phyloP scores from a whole-genome alignment of 305 asterid genomes.

The Fraxinus baroniana region DNA sequence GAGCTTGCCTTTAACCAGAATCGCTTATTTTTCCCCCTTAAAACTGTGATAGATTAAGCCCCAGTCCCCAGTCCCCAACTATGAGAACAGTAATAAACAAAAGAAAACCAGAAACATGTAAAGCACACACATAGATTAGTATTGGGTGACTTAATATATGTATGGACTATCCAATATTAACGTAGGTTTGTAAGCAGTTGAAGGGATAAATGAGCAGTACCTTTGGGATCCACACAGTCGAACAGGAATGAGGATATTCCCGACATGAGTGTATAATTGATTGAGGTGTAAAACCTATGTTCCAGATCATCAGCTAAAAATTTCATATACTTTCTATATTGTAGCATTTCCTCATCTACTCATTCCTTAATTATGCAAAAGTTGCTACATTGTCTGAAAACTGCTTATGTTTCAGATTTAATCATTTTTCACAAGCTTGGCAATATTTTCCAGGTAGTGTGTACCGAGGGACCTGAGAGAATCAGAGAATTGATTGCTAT shows the following conservation, averaged over 20 bases:
- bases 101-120: neutral
- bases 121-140: neutral
- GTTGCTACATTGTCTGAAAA: neutral
- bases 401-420: conserved; percentile 5
- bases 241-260: neutral
- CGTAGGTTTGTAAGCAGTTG: neutral
- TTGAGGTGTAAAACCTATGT: neutral
- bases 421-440: conserved; percentile 18
- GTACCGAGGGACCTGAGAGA: conserved; percentile 99
- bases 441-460: conserved; percentile 67
- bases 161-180: neutral
- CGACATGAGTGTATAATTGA: neutral
- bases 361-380: neutral
- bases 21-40: neutral
- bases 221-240: neutral
- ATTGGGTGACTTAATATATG: neutral
- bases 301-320: neutral
- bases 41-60: neutral
- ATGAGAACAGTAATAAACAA: neutral
- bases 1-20: neutral
- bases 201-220: neutral
- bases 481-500: conserved; percentile 88
- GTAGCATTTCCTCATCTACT: neutral
- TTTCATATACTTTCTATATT: neutral
- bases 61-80: neutral